These are phyloP conservation scores for Apiospora aurea DNA, from an alignment of 2,329 filamentous ascomycete genomes.

Conservation along the genomic window DNA sequence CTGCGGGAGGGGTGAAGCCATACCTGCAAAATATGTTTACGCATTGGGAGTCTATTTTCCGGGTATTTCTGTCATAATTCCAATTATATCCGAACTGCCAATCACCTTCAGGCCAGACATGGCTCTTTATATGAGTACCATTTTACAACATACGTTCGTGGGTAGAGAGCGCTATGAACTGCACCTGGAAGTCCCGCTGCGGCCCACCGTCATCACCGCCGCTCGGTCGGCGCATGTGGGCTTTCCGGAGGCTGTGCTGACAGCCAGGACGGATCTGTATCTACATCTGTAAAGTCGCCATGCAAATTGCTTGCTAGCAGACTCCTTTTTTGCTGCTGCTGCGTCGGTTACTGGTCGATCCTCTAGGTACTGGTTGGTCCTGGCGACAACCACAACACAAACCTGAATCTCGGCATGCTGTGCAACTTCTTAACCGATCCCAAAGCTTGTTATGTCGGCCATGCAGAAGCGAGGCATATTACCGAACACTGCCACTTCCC, in stretches of 20 bases:
- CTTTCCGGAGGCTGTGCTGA: background rate
- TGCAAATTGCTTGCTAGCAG: background rate
- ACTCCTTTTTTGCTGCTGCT: background rate
- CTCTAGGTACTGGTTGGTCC: background rate
- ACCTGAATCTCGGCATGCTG: background rate
- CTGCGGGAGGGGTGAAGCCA: background rate
- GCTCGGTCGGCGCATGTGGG: background rate
- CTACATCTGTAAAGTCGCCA: background rate
- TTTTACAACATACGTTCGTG: slow-evolving; percentile 10
- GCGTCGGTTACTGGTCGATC: background rate
- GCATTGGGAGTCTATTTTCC: background rate
- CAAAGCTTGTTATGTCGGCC: background rate
- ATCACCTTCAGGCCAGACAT: background rate
- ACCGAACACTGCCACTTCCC: background rate
- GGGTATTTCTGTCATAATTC: background rate
- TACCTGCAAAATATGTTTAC: background rate
- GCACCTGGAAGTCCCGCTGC: background rate
- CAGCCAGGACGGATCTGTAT: background rate
- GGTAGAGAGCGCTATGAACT: background rate
- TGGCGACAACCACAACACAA: background rate
- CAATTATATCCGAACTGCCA: background rate
- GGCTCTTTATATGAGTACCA: background rate
- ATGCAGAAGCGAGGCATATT: background rate
- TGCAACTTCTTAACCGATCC: background rate
- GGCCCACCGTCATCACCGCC: background rate